Evolutionary conservation across 1,139 yeast genomes (phyloP), one percentile per base, ranked within the genome.

Genomic region (Diutina sp.): DNA sequence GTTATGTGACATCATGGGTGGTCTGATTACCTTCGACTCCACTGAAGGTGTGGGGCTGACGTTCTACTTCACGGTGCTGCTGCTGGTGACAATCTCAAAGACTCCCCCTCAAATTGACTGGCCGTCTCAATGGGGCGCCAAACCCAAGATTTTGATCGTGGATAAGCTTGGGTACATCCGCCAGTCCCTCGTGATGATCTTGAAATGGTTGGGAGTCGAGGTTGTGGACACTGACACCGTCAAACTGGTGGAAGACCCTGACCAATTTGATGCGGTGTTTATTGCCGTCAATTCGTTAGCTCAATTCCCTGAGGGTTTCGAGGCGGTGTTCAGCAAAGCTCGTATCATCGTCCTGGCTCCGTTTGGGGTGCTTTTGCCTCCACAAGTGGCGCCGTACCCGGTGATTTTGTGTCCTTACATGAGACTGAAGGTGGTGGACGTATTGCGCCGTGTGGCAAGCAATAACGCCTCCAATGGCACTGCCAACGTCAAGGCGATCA

Each of bases 1-100:
- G 63, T 69, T 82, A 41, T 79, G 82, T 0, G 84, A 80, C 57
- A 65, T 80, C 45, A 82, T 82, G 86, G 83, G 83, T 45, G 86
- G 86, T 1, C 69, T 69, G 7, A 69, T 82, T 45, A 71, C 77
- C 4, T 80, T 80, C 63, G 80, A 78, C 38, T 78, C 83, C 61
- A 66, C 63, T 11, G 83, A 78, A 61, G 81, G 81, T 2, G 66
- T 68, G 41, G 86, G 87, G 0, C 77, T 84, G 2, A 76, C 78
- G 0, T 82, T 82, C 59, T 71, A 68, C 61, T 78, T 82, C 59
- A 65, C 56, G 59, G 54, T 63, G 64, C 61, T 62, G 57, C 61
- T 50, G 51, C 61, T 52, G 61, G 62, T 44, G 60, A 60, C 51
- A 56, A 55, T 28, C 16, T 56, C 38, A 56, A 61, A 25, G 5